These are phyloP conservation scores for Allium sativum DNA, from an alignment of 106 monocot species.

Conservation along the genomic window DNA sequence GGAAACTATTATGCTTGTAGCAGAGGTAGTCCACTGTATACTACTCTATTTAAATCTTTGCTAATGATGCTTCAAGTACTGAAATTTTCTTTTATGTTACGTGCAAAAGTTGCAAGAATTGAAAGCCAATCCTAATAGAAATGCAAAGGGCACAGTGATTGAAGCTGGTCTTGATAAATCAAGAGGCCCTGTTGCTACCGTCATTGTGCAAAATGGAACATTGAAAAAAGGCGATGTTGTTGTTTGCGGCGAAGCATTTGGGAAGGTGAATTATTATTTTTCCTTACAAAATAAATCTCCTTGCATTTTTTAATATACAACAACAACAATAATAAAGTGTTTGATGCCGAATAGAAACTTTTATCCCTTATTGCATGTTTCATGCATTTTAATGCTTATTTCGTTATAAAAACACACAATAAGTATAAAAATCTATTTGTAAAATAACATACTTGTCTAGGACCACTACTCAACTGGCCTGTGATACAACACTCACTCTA, in stretches of 20 bases:
- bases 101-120: conserved; percentile 80
- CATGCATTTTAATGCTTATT: too few relatives aligned
- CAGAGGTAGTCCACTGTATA: conserved; percentile 49
- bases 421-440: too few relatives aligned
- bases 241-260: conserved; percentile 86
- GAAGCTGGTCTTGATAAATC: conserved; percentile 92
- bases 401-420: too few relatives aligned
- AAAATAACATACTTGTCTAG: too few relatives aligned
- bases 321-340: too few relatives aligned
- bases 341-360: too few relatives aligned
- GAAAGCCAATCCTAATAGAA: conserved; percentile 93
- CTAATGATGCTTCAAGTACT: too few relatives aligned
- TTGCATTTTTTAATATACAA: too few relatives aligned
- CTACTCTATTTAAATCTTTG: not conserved
- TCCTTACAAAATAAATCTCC: too few relatives aligned
- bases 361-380: too few relatives aligned
- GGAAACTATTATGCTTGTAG: conserved; percentile 90
- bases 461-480: too few relatives aligned
- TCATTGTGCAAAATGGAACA: conserved; percentile 97
- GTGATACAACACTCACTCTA: too few relatives aligned
- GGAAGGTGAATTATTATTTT: conserved; percentile 61
- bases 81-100: not conserved
- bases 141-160: conserved; percentile 86
- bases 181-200: conserved; percentile 70
- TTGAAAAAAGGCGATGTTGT: conserved; percentile 77